Percentiles rank a stretch among this genome's conserved stretches.
Evolutionary conservation across 148 eudicot genomes (phyloP).

Genomic region (Heliosperma pusillum): DNA sequence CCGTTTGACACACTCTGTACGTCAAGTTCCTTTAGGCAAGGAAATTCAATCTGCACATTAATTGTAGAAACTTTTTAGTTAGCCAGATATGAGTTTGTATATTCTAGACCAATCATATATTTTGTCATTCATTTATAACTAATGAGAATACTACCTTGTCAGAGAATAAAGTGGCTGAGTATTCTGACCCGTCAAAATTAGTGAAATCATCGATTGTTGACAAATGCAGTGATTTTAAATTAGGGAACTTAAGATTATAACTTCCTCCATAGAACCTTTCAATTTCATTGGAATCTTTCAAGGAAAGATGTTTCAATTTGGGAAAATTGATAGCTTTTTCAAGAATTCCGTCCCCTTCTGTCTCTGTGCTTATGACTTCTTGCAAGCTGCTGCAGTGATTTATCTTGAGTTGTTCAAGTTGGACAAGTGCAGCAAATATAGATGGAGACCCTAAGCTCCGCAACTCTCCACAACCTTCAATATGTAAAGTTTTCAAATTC

Average conservation of each 20-base stretch:
- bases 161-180: background rate
- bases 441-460: background rate
- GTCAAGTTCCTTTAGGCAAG: no score
- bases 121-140: no score
- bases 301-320: background rate
- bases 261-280: conserved; percentile 2
- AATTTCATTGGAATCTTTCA: background rate
- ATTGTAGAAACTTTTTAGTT: no score
- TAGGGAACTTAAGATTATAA: conserved; percentile 1
- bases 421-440: conserved; percentile 2
- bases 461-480: background rate
- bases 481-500: background rate
- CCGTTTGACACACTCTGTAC: background rate
- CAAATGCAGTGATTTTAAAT: background rate
- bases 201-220: fast-evolving
- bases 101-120: no score
- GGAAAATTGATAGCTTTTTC: background rate
- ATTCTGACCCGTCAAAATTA: background rate
- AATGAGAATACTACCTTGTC: background rate
- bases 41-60: background rate
- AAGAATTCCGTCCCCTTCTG: background rate
- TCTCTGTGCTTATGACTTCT: conserved; percentile 3
- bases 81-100: no score
- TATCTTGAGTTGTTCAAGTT: background rate
- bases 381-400: background rate